Percentiles rank a stretch among this genome's conserved stretches.
Evolutionary conservation across 1,284 basidiomycete species (phyloP).

Genomic region (Ustilago tritici): DNA sequence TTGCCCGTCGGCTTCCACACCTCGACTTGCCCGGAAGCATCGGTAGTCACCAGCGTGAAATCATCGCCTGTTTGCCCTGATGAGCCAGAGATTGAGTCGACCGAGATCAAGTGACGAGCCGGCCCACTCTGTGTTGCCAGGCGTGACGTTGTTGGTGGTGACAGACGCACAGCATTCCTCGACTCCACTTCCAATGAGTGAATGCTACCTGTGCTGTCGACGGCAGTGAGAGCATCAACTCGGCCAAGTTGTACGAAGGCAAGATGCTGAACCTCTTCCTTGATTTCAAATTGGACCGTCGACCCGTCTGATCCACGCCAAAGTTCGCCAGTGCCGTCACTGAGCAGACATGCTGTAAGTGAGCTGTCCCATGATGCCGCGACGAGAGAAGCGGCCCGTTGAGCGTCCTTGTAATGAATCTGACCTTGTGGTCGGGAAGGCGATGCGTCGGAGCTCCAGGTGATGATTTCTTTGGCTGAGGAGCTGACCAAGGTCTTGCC

Average conservation of each 20-base stretch:
- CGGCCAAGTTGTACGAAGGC: constrained; percentile 8
- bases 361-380: constrained; percentile 23
- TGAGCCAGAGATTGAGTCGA: constrained; percentile 1
- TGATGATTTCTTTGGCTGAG: constrained; percentile 29
- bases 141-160: background rate
- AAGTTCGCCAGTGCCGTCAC: constrained; percentile 13
- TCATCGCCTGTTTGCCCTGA: background rate
- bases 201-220: constrained; percentile 6
- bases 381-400: background rate
- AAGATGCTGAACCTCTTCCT: constrained; percentile 12
- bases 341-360: constrained; percentile 2
- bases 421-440: background rate
- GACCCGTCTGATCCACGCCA: constrained; percentile 5
- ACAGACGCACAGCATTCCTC: constrained; percentile 4
- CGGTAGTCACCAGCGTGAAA: constrained; percentile 17
- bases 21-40: constrained; percentile 16
- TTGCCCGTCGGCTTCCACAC: constrained; percentile 1
- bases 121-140: constrained; percentile 1
- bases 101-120: constrained; percentile 11
- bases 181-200: constrained; percentile 14
- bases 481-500: constrained; percentile 31
- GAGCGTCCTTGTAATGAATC: constrained; percentile 12
- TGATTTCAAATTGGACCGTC: constrained; percentile 12
- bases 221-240: constrained; percentile 9
- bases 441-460: constrained; percentile 20